Conservation (phyloP, 306 rosid genomes). For the Aeschynomene evenia region DNA sequence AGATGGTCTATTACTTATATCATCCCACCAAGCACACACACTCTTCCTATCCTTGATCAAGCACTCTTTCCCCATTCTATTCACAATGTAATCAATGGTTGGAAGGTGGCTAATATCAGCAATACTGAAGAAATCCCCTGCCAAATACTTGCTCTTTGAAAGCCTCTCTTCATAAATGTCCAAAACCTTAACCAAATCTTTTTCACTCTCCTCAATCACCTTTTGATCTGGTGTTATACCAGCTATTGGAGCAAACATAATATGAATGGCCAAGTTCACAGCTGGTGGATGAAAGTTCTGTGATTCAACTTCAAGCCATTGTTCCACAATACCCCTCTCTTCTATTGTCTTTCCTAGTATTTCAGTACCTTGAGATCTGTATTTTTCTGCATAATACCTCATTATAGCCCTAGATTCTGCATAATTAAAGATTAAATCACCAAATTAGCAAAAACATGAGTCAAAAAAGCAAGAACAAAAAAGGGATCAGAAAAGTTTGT, state of each 20-base stretch:
- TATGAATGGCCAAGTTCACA: conserved; percentile 19
- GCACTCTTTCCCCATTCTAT: conserved; percentile 30
- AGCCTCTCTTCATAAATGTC: conserved; percentile 57
- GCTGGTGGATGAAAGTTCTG: conserved; percentile 27
- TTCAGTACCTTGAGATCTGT: conserved; percentile 43
- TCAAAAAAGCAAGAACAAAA: background rate
- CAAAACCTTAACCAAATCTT: conserved; percentile 41
- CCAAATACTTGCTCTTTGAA: conserved; percentile 53
- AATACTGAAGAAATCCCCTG: conserved; percentile 56
- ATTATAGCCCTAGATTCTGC: conserved; percentile 56
- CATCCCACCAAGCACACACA: conserved; percentile 57
- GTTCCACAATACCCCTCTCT: conserved; percentile 49
- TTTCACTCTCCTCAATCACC: conserved; percentile 47
- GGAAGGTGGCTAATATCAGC: conserved; percentile 60
- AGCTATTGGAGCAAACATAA: conserved; percentile 10
- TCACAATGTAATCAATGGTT: conserved; percentile 36
- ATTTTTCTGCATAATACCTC: conserved; percentile 51
- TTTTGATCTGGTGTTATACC: conserved; percentile 26
- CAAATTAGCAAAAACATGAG: background rate
- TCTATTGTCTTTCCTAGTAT: conserved; percentile 47
- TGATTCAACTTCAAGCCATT: conserved; percentile 60
- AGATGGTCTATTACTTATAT: conserved; percentile 49
- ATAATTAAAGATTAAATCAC: background rate
- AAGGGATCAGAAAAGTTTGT: no score
- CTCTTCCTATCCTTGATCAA: conserved; percentile 40